These are phyloP conservation scores for Meredithiella fracta DNA, from an alignment of 2,329 filamentous ascomycete genomes.

Conservation along the genomic window DNA sequence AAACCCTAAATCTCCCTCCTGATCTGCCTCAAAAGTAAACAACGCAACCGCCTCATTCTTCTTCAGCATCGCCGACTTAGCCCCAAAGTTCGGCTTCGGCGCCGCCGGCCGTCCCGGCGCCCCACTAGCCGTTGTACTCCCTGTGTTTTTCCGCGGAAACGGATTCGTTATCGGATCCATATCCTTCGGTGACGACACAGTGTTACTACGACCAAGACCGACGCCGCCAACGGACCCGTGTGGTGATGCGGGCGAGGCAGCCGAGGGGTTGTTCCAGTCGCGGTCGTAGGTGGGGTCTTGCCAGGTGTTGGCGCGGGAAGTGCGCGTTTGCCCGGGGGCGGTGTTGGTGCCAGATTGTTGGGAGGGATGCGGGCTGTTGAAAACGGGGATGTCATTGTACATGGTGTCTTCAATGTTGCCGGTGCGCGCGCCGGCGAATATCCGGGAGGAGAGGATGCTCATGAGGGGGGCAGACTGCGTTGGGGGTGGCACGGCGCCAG, in stretches of 20 bases:
- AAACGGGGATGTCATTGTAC: constrained; percentile 90
- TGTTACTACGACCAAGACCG: constrained; percentile 34
- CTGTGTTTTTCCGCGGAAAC: constrained; percentile 10
- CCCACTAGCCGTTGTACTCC: constrained; percentile 10
- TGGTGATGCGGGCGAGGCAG: background rate
- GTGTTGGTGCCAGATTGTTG: constrained; percentile 42
- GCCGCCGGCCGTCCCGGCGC: constrained; percentile 67
- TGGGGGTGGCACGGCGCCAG: constrained; percentile 61
- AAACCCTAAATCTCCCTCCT: constrained; percentile 82
- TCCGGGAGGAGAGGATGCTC: constrained; percentile 65
- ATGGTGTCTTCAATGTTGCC: constrained; percentile 41
- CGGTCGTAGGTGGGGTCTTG: constrained; percentile 56
- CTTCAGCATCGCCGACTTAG: constrained; percentile 38
- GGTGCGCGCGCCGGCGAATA: constrained; percentile 53
- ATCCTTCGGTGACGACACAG: constrained; percentile 24
- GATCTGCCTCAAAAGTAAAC: constrained; percentile 87
- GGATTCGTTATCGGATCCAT: constrained; percentile 7
- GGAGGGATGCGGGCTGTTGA: constrained; percentile 76
- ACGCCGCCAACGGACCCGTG: constrained; percentile 18
- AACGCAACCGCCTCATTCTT: constrained; percentile 77
- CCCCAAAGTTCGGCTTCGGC: constrained; percentile 70
- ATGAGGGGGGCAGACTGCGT: constrained; percentile 72
- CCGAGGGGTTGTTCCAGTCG: background rate
- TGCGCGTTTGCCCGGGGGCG: constrained; percentile 21
- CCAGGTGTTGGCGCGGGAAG: constrained; percentile 51